Evolutionary conservation across 2,329 filamentous ascomycete genomes (phyloP), one percentile per base, ranked within the genome.

Genomic region (Juglanconis sp.): DNA sequence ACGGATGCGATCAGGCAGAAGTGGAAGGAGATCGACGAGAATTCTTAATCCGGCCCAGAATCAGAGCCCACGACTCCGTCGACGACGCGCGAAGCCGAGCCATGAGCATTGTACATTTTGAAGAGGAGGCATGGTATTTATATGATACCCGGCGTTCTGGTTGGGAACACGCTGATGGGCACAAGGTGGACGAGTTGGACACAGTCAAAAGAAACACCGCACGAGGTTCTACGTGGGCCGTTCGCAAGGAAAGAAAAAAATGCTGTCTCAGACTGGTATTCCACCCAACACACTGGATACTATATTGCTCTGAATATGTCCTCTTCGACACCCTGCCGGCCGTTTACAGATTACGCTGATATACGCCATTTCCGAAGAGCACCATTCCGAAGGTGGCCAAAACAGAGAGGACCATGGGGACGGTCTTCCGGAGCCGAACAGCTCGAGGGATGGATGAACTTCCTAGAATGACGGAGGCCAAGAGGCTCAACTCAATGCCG

Each of bases 381-480:
- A 86, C 81, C 67, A 96, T 71, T 15, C 94, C 94, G 73, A 91
- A 91, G 9, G 87, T 79, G 13, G 94, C 92, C 70, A 98, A 71
- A 52, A 92, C 70, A 70, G 91, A 94, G 70, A 99, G 77, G 10
- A 88, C 85, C 59, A 90, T 81, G 1, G 95, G 94, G 56, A 99
- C 84, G 0, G 91, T 90, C 83, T 98, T 99, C 68, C 83, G 81
- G 47, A 87, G 84, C 73, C 87, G 91, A 70, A 99, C 87, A 4
- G 92, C 95, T 56, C 95, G 84, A 11, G 95, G 95, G 62, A 98
- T 88, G 2, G 91, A 89, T 47, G 90, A 90, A 24, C 92, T 92
- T 47, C 83, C 94, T 40, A 99, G 83, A 32, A 98, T 78, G n/a
- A 92, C 69, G 0, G 91, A 96, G 4, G 95, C 95, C 48, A 97